Conservation (phyloP, 1,139 yeast genomes). For the Spencermartinsiella ligniputridi region DNA sequence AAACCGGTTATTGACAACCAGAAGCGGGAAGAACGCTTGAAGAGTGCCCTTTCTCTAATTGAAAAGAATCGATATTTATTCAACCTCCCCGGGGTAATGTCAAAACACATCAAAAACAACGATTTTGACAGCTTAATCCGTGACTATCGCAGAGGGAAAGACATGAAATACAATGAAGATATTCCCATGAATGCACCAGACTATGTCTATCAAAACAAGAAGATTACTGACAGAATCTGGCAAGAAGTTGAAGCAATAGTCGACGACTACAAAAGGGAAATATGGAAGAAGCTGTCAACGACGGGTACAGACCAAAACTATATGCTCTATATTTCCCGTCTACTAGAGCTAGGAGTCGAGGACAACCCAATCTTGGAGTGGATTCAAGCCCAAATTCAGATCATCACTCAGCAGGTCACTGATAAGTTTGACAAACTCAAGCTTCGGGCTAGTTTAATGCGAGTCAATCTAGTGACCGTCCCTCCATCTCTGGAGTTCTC, state of each 20-base stretch:
- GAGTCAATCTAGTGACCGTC: slow-evolving; percentile 29
- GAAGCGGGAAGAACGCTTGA: slow-evolving; percentile 55
- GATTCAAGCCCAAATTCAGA: slow-evolving; percentile 46
- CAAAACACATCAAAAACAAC: slow-evolving; percentile 48
- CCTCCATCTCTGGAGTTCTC: slow-evolving; percentile 26
- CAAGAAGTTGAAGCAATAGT: slow-evolving; percentile 61
- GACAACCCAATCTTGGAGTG: slow-evolving; percentile 66
- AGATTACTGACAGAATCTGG: slow-evolving; percentile 54
- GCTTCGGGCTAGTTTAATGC: slow-evolving; percentile 30
- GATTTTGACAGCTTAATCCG: slow-evolving; percentile 70
- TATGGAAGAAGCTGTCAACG: slow-evolving; percentile 55
- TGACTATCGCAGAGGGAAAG: slow-evolving; percentile 59
- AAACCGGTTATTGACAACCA: slow-evolving; percentile 72
- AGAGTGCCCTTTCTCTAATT: slow-evolving; percentile 57
- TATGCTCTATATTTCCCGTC: slow-evolving; percentile 51
- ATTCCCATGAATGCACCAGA: slow-evolving; percentile 27
- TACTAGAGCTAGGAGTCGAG: slow-evolving; percentile 55
- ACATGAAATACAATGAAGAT: slow-evolving; percentile 28
- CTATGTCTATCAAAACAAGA: slow-evolving; percentile 24
- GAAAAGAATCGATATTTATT: slow-evolving; percentile 61
- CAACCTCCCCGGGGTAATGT: slow-evolving; percentile 63
- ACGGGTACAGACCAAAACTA: slow-evolving; percentile 43
- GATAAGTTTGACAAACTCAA: slow-evolving; percentile 38
- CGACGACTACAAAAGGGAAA: slow-evolving; percentile 55
- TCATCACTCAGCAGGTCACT: slow-evolving; percentile 37